Base-by-base conservation (phyloP, 768 basidiomycete genomes). In the Tylopilus sp. region DNA sequence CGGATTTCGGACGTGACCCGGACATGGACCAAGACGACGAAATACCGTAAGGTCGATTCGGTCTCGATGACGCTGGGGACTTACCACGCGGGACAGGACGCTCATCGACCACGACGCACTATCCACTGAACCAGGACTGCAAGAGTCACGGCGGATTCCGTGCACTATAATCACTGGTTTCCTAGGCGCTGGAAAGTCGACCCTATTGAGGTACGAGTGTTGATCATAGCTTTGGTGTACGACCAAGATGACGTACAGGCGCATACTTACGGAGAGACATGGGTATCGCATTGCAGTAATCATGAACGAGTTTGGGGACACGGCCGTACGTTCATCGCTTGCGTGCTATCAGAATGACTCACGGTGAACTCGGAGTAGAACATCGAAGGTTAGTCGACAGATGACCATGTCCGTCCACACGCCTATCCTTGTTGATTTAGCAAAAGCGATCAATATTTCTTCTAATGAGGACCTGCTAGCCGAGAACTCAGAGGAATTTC, bases 291-390 rank as follows among this genome's bases (percentile, higher is more conserved):
- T 99, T 51, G 96, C 96, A 6, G 96, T 99, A 21, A 97, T 96
- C 57, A 94, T 97, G 92, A 97, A 96, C 64, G 93, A 95, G 71
- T 98, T 98, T 66, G 96, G 93, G 10, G 94, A 97, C 66, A 94
- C 94, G 19, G 91, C 92, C 61, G 89, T 91, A 63, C 64, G 84
- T 75, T 33, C 36, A 40, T 36, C 37, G 45, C 33, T 50, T 33
- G 29, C 29, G 17, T 31, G n/a, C n/a, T n/a, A 43, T 55, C 53
- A 22, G 41, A 64, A 59, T 33, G n/a, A 61, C 64, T 58, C 45
- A 65, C 41, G 51, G 45, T 21, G 17, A 21, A n/a, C n/a, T n/a
- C n/a, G n/a, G n/a, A 25, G 10, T 62, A 91, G 89, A 96, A 93
- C 64, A 97, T 98, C 50, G 95, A 98, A 83, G 84, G 95, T 94